Evolutionary conservation across 176 grass and related monocot genomes (phyloP).

Genomic region (Oryza punctata): DNA sequence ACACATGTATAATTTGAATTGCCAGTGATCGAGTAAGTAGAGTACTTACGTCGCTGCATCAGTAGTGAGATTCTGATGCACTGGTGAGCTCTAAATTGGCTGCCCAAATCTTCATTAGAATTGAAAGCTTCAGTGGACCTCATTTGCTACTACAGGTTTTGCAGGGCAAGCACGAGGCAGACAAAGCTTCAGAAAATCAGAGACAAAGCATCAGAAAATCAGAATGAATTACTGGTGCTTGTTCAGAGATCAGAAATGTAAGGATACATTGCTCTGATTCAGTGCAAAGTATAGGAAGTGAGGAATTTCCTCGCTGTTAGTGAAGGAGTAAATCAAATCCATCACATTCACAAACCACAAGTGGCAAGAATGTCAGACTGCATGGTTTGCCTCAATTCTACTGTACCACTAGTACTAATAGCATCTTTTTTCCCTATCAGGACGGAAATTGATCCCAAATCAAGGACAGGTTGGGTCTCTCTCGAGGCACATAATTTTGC

Average conservation of each 20-base stretch:
- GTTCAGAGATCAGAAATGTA: neutral
- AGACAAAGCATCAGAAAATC: neutral
- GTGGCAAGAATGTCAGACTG: slow-evolving; percentile 10
- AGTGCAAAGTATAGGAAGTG: neutral
- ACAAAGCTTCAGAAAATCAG: neutral
- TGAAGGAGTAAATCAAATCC: neutral
- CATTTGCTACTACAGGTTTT: neutral
- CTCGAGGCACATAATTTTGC: slow-evolving; percentile 13
- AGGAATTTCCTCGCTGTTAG: slow-evolving; percentile 24
- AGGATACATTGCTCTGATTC: neutral
- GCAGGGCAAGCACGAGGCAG: neutral
- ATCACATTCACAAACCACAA: neutral
- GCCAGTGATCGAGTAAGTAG: neutral
- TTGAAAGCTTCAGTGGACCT: neutral
- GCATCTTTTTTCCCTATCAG: neutral
- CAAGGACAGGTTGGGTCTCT: neutral
- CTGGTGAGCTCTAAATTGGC: slow-evolving; percentile 9
- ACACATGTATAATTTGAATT: neutral
- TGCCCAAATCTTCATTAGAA: neutral
- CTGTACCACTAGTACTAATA: neutral
- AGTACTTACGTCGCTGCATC: neutral
- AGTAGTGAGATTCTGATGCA: neutral
- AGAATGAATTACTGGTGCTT: neutral
- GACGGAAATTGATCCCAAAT: slow-evolving; percentile 26
- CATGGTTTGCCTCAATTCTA: neutral